These are phyloP conservation scores for Pleurotus sapidus DNA, from an alignment of 768 basidiomycete species.

Conservation along the genomic window DNA sequence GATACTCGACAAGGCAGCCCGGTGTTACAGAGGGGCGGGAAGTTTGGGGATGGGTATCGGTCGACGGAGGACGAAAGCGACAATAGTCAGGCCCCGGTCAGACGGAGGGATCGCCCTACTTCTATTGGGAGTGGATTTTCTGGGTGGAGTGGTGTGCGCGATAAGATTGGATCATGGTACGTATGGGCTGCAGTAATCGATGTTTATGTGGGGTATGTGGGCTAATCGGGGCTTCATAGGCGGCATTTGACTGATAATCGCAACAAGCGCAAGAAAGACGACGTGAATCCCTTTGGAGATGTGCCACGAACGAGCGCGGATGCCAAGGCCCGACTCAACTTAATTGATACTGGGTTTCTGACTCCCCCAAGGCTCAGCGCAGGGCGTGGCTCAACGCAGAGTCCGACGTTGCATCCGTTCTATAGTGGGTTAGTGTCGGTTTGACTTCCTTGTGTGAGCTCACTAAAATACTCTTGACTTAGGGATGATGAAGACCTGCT, in stretches of 20 bases:
- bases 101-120: background rate
- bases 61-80: slow-evolving; percentile 49
- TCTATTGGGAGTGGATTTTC: slow-evolving; percentile 4
- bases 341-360: slow-evolving; percentile 1
- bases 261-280: background rate
- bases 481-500: slow-evolving; percentile 63
- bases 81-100: slow-evolving; percentile 19
- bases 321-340: background rate
- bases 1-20: slow-evolving; percentile 16
- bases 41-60: slow-evolving; percentile 22
- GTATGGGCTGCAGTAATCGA: background rate
- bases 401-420: slow-evolving; percentile 4
- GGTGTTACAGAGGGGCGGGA: background rate
- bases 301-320: background rate
- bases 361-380: background rate
- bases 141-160: slow-evolving; percentile 6
- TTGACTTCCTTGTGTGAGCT: background rate
- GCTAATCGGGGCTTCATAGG: background rate
- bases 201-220: no score
- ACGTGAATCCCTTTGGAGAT: background rate
- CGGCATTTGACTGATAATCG: slow-evolving; percentile 2
- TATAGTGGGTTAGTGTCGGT: background rate
- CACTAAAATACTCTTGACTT: background rate
- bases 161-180: slow-evolving; percentile 5
- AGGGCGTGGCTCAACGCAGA: background rate